Conservation (phyloP, 192 early-diverging fungal species). For the Mortierella claussenii region DNA sequence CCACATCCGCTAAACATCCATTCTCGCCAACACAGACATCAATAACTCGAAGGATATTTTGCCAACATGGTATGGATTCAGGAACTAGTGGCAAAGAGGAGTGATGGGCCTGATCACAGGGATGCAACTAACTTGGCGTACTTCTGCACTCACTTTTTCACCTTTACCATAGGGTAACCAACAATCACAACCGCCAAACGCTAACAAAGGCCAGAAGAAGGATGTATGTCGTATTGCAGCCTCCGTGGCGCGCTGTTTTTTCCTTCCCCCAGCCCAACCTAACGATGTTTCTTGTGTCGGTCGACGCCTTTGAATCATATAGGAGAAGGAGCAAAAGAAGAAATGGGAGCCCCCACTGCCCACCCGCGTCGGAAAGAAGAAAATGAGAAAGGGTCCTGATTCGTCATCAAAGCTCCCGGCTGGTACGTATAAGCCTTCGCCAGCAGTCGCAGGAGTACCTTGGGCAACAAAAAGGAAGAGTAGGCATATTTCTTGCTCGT, state of each 20-base stretch:
- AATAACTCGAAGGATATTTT: not conserved
- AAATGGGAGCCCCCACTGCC: slow-evolving; percentile 99
- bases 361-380: slow-evolving; percentile 99
- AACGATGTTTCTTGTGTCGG: too few relatives aligned
- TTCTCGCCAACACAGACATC: not conserved
- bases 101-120: not conserved
- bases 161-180: slow-evolving; percentile 37
- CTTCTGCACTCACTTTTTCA: not conserved
- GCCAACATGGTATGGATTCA: not conserved
- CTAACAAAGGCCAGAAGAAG: slow-evolving; percentile 44
- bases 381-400: slow-evolving; percentile 91
- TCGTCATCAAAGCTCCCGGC: slow-evolving; percentile 90
- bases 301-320: too few relatives aligned
- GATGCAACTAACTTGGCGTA: not conserved
- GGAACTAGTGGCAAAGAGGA: not conserved
- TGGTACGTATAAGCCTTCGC: slow-evolving; percentile 57
- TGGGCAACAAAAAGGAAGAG: too few relatives aligned
- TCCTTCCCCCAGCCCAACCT: too few relatives aligned
- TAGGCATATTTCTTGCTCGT: too few relatives aligned
- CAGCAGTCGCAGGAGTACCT: too few relatives aligned
- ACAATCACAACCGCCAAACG: slow-evolving; percentile 49
- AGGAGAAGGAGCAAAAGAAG: slow-evolving; percentile 89
- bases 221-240: slow-evolving; percentile 51
- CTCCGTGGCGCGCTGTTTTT: too few relatives aligned
- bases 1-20: too few relatives aligned